Percentiles rank a stretch among this genome's conserved stretches.
Evolutionary conservation across 78 protist species (phyloP).

Genomic region (Reticulomyxa filosa): DNA sequence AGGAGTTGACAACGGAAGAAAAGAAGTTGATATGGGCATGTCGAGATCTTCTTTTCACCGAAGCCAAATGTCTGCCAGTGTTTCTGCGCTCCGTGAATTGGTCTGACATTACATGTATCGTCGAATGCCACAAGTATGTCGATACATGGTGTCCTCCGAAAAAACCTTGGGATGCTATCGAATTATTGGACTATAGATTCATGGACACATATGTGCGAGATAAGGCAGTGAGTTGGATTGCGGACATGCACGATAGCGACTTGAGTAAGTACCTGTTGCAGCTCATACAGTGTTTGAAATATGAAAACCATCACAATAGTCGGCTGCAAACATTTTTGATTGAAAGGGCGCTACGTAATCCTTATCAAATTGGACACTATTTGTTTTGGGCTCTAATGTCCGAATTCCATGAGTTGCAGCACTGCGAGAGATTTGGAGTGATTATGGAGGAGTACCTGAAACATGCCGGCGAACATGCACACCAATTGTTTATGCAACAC

Average conservation of each 20-base stretch:
- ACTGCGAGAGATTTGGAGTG: slow-evolving; percentile 7
- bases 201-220: no score
- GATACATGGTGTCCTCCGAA: no score
- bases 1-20: no score
- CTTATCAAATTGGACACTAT: not conserved
- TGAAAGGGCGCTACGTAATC: slow-evolving; percentile 7
- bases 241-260: no score
- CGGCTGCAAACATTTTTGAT: slow-evolving; percentile 9
- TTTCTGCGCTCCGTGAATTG: no score
- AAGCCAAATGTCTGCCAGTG: no score
- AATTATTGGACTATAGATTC: no score
- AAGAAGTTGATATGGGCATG: no score
- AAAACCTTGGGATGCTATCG: no score
- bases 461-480: not conserved
- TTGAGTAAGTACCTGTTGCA: not conserved
- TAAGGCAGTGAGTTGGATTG: not conserved
- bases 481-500: not conserved
- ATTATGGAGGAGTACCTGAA: not conserved
- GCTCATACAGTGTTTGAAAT: slow-evolving; percentile 1
- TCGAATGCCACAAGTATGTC: no score
- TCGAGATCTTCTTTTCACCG: no score
- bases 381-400: slow-evolving; percentile 52
- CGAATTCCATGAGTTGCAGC: slow-evolving; percentile 21
- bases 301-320: not conserved
- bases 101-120: no score